These are phyloP conservation scores for Wallacemonas collosoma DNA, from an alignment of 208 protist genomes.

Conservation along the genomic window DNA sequence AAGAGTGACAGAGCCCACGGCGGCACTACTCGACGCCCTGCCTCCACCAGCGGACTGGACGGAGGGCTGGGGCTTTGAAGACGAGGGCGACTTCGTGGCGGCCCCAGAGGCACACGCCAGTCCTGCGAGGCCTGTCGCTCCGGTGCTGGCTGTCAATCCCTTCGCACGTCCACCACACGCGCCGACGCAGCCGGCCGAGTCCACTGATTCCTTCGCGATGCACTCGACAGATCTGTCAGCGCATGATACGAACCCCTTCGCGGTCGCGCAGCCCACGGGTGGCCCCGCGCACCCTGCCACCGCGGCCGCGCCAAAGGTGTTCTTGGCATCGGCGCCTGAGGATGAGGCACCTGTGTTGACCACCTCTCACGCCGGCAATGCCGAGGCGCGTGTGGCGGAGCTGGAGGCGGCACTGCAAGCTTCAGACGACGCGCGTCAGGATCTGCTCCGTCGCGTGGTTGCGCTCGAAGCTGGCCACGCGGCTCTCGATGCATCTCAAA, in stretches of 20 bases:
- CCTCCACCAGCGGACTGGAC: background rate
- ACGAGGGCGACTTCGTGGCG: background rate
- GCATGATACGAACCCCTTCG: background rate
- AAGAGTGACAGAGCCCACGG: no score
- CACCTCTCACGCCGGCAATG: background rate
- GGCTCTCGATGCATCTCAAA: background rate
- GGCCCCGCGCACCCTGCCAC: no score
- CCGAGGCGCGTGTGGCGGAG: conserved; percentile 1
- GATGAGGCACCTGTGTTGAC: background rate
- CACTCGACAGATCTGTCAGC: no score
- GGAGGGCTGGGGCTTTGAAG: conserved; percentile 9
- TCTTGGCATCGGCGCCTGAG: background rate
- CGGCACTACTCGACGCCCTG: background rate
- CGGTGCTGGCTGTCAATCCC: background rate
- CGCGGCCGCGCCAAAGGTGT: background rate
- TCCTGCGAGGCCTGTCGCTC: background rate
- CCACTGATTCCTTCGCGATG: background rate
- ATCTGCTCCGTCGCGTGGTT: background rate
- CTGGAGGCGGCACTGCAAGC: conserved; percentile 27
- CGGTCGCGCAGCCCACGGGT: background rate
- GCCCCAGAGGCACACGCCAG: no score
- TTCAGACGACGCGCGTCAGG: conserved; percentile 1
- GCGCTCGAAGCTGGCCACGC: conserved; percentile 15
- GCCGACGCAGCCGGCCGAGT: background rate
- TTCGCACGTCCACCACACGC: background rate